These are phyloP conservation scores for Fusarium torreyae DNA, from an alignment of 2,329 filamentous ascomycete species.

Conservation along the genomic window DNA sequence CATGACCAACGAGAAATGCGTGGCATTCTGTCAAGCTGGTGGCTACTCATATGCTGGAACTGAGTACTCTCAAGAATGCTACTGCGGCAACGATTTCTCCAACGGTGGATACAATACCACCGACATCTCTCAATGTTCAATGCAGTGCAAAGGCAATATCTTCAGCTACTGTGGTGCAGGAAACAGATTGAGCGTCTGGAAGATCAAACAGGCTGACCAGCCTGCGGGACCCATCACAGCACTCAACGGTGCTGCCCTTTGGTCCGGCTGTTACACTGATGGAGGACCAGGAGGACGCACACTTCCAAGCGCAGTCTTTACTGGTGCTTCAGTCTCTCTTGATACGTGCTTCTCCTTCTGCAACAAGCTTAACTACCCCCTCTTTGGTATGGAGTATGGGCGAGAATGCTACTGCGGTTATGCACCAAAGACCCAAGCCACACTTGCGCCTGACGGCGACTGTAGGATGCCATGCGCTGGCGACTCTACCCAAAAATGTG, in stretches of 20 bases:
- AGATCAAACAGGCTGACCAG: slow-evolving; percentile 35
- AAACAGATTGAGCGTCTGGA: slow-evolving; percentile 44
- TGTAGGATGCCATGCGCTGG: slow-evolving; percentile 42
- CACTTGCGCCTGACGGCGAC: slow-evolving; percentile 34
- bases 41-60: slow-evolving; percentile 55
- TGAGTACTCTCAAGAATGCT: slow-evolving; percentile 55
- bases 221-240: slow-evolving; percentile 29
- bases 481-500: slow-evolving; percentile 36
- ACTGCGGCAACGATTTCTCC: slow-evolving; percentile 48
- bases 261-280: slow-evolving; percentile 43
- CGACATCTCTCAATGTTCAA: slow-evolving; percentile 45
- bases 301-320: slow-evolving; percentile 35
- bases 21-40: slow-evolving; percentile 49
- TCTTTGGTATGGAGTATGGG: slow-evolving; percentile 47
- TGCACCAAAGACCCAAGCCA: slow-evolving; percentile 35
- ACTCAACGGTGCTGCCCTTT: slow-evolving; percentile 32
- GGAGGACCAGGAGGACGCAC: slow-evolving; percentile 44
- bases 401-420: slow-evolving; percentile 44
- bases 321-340: slow-evolving; percentile 38
- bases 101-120: slow-evolving; percentile 32
- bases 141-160: slow-evolving; percentile 48
- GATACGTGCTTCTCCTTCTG: slow-evolving; percentile 44
- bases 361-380: slow-evolving; percentile 41
- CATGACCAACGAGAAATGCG: slow-evolving; percentile 52
- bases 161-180: slow-evolving; percentile 48